Evolutionary conservation across 2,329 filamentous ascomycete species (phyloP), one percentile per base, ranked within the genome.

Genomic region (Fusarium torreyae): DNA sequence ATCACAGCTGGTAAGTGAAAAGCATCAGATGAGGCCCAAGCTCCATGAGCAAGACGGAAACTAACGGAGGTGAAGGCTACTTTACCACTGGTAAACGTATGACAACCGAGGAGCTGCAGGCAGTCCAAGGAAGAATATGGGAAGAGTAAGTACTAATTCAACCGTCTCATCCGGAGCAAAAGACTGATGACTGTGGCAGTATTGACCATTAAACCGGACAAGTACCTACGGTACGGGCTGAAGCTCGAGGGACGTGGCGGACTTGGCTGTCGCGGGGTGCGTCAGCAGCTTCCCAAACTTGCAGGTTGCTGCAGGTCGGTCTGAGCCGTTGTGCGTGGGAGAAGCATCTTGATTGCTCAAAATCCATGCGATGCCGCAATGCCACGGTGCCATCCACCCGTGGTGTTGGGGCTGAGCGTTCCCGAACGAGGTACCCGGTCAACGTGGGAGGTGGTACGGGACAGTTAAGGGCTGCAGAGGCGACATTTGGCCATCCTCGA

Each of bases 11-110:
- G 92, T 94, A 82, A 81, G 89, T 82, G 26, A 54, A 60, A 34
- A 38, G 6, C 34, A 24, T 33, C 34, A 20, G 50, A 46, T 54
- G 26, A 61, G 44, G 38, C 42, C 45, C 39, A 49, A 61, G 48
- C 31, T 49, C 43, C 28, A 28, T 31, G 45, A 61, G 6, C 39
- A 42, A 55, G 36, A 72, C 44, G 61, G 51, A 51, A 61, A 68
- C 69, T 74, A 71, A 74, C 62, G 62, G 49, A 52, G 46, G 52
- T 49, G 44, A 66, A 89, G 89, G 89, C 56, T 91, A 91, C 76
- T 91, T 98, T 79, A 98, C 95, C 8, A 94, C 91, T 14, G 95
- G 94, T 51, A 94, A 96, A 81, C 88, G 93, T 74, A 94, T 97
- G 88, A 96, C 92, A 3, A 89, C 91, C 77, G 92, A 95, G 58